These are phyloP conservation scores for Kingdonia uniflora DNA, from an alignment of 164 flowering plant species.

Conservation along the genomic window DNA sequence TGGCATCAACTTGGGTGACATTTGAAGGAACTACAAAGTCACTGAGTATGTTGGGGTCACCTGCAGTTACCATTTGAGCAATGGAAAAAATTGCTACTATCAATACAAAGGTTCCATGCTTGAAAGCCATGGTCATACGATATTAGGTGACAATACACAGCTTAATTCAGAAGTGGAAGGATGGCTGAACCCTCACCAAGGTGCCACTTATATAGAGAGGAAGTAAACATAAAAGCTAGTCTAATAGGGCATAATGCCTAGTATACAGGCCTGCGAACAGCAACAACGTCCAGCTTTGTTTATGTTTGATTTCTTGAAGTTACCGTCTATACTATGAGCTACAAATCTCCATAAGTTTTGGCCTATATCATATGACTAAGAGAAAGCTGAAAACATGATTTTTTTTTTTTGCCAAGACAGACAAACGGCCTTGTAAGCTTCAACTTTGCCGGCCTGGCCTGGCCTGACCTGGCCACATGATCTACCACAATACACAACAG, in stretches of 20 bases:
- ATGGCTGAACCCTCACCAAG: not conserved
- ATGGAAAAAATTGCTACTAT: conserved; percentile 3
- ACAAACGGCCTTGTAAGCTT: not conserved
- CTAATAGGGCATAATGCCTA: too few relatives aligned
- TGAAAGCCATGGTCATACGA: not conserved
- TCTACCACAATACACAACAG: not conserved
- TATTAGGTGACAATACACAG: too few relatives aligned
- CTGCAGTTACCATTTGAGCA: not conserved
- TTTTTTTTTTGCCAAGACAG: too few relatives aligned
- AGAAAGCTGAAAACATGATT: too few relatives aligned
- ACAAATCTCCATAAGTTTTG: too few relatives aligned
- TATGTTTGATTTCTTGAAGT: too few relatives aligned
- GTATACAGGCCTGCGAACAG: too few relatives aligned
- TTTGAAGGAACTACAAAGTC: conserved; percentile 2
- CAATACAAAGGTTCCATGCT: not conserved
- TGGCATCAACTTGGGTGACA: not conserved
- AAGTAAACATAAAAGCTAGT: not conserved
- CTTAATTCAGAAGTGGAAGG: too few relatives aligned
- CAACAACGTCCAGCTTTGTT: too few relatives aligned
- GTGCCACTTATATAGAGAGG: not conserved
- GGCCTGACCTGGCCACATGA: too few relatives aligned
- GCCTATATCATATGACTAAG: too few relatives aligned
- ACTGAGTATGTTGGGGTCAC: conserved; percentile 2
- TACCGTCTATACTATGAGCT: too few relatives aligned
- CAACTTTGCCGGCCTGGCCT: not conserved